These are phyloP conservation scores for Auricularia heimuer DNA, from an alignment of 768 basidiomycete genomes.

Conservation along the genomic window DNA sequence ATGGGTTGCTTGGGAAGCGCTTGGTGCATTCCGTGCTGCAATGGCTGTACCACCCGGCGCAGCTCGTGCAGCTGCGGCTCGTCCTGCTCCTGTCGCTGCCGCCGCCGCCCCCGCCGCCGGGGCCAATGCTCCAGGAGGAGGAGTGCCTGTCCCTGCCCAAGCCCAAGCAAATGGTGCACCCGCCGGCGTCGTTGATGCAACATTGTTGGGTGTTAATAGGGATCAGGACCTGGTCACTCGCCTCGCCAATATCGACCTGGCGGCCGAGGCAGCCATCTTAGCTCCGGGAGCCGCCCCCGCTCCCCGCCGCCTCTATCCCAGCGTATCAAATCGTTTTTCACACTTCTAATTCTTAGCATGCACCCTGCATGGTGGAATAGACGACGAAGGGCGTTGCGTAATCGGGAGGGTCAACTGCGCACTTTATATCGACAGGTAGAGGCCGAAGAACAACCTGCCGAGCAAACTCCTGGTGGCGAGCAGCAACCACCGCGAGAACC, in stretches of 20 bases:
- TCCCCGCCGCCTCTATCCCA: slow-evolving; percentile 31
- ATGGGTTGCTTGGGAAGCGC: slow-evolving; percentile 70
- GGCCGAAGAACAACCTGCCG: slow-evolving; percentile 16
- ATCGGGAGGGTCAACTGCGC: slow-evolving; percentile 55
- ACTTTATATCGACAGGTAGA: slow-evolving; percentile 31
- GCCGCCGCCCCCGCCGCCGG: slow-evolving; percentile 5
- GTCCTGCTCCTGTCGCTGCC: slow-evolving; percentile 6
- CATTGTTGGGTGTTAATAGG: slow-evolving; percentile 11
- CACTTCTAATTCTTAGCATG: slow-evolving; percentile 48
- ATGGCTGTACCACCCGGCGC: slow-evolving; percentile 17
- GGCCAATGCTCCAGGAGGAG: slow-evolving; percentile 5
- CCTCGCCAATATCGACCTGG: slow-evolving; percentile 48
- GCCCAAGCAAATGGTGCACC: not conserved
- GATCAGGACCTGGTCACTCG: slow-evolving; percentile 34
- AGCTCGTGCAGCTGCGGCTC: slow-evolving; percentile 8
- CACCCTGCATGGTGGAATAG: slow-evolving; percentile 71
- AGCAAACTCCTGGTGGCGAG: slow-evolving; percentile 9
- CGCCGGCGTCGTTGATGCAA: slow-evolving; percentile 1
- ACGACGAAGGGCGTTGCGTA: slow-evolving; percentile 45
- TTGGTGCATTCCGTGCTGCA: slow-evolving; percentile 51
- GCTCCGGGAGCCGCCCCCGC: slow-evolving; percentile 17
- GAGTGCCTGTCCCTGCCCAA: slow-evolving; percentile 9
- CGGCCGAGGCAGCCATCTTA: slow-evolving; percentile 44
- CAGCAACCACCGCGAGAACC: slow-evolving; percentile 28
- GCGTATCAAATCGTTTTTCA: slow-evolving; percentile 43